Evolutionary conservation across 768 basidiomycete genomes (phyloP).

Genomic region (Sarcomyxa edulis): DNA sequence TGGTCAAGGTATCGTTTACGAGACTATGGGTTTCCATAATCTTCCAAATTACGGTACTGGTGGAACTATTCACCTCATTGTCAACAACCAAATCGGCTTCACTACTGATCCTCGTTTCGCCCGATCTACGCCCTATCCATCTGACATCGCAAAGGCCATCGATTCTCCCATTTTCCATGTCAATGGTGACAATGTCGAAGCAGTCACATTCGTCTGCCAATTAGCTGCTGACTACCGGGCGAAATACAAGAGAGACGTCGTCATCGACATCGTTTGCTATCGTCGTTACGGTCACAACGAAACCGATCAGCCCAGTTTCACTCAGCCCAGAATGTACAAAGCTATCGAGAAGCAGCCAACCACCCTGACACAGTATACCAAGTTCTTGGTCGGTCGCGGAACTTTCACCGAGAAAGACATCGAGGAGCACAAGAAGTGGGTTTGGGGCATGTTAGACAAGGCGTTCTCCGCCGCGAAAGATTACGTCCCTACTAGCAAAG

Average conservation of each 20-base stretch:
- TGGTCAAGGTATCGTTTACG: slow-evolving; percentile 97
- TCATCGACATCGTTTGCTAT: slow-evolving; percentile 98
- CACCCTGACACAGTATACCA: slow-evolving; percentile 86
- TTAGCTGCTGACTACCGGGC: slow-evolving; percentile 97
- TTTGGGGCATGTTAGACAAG: slow-evolving; percentile 98
- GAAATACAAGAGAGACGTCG: slow-evolving; percentile 98
- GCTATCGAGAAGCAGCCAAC: slow-evolving; percentile 94
- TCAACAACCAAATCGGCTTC: slow-evolving; percentile 99
- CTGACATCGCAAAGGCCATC: slow-evolving; percentile 97
- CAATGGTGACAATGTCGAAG: slow-evolving; percentile 97
- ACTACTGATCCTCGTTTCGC: slow-evolving; percentile 98
- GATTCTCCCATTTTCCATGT: slow-evolving; percentile 99
- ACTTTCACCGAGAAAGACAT: slow-evolving; percentile 96
- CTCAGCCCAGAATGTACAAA: slow-evolving; percentile 98
- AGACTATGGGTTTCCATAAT: slow-evolving; percentile 98
- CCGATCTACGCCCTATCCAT: slow-evolving; percentile 96
- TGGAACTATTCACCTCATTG: slow-evolving; percentile 96
- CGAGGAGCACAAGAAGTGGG: slow-evolving; percentile 98
- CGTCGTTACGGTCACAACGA: slow-evolving; percentile 99
- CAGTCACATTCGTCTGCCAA: slow-evolving; percentile 97
- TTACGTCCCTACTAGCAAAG: slow-evolving; percentile 90
- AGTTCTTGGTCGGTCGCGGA: slow-evolving; percentile 83
- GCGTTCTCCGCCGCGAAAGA: slow-evolving; percentile 92
- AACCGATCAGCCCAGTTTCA: slow-evolving; percentile 98
- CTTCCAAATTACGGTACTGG: slow-evolving; percentile 95